Evolutionary conservation across 1,139 yeast species (phyloP), one percentile per base, ranked within the genome.

Genomic region (Saccharomyces uvarum): DNA sequence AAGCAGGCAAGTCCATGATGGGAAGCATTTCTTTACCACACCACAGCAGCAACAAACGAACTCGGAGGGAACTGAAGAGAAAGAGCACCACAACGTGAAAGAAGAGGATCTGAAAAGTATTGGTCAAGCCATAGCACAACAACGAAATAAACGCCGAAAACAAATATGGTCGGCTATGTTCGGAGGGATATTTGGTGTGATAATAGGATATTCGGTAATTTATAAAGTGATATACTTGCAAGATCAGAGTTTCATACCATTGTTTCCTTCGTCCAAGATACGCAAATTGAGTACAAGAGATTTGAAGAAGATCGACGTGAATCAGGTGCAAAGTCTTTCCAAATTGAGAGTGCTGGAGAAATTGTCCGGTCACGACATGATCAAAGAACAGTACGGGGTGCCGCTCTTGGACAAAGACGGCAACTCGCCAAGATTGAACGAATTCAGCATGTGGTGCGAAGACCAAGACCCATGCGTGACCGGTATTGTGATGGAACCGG

Each of bases 401-500:
- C 71, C 71, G 3, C 49, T 68, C 24, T 61, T 58, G 48, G 60
- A 61, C 11, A 49, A 52, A 21, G 57, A 61, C 19, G 60, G 59
- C 13, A 58, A 56, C 32, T 56, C 60, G 1, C 65, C 66, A 4
- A 53, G 55, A 31, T 47, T 57, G 19, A 56, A 58, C 29, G 58
- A 61, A 7, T 65, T 68, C 49, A 57, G 59, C 26, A 58, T 68
- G 41, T 68, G 71, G 72, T 61, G 67, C 47, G 68, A 68, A 50
- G 70, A 68, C 47, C 64, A 62, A 50, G 64, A 64, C 41, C 68
- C 68, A 6, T 63, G 69, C 41, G 56, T 68, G 9, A 63, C 61
- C 27, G 71, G 71, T 6, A 38, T 67, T 5, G 53, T 58, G 13
- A 47, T 68, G 41, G 56, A 51, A 24, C 61, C 64, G 11, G 53